These are phyloP conservation scores for Pelargonium nanum DNA, from an alignment of 345 rosid genomes.

Conservation along the genomic window DNA sequence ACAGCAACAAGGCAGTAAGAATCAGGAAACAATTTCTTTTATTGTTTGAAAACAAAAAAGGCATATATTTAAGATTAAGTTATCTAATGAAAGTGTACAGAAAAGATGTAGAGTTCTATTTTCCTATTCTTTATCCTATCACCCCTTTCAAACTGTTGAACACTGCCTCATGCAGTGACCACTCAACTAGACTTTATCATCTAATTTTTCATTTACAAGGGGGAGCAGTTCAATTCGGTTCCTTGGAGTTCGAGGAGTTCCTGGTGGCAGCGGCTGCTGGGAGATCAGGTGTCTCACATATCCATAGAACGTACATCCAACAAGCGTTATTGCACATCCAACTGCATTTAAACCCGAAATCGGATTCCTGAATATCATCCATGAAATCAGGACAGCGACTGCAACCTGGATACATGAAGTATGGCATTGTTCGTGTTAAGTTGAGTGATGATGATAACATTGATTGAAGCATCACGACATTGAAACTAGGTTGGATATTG, in stretches of 20 bases:
- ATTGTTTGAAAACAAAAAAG: too few species aligned
- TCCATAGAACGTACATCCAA: conserved; percentile 94
- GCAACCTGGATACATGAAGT: conserved; percentile 53
- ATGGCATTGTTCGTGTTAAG: not conserved
- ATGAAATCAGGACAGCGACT: conserved; percentile 84
- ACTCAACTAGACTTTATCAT: conserved; percentile 56
- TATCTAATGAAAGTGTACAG: not conserved
- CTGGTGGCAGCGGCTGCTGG: conserved; percentile 58
- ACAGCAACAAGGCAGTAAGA: too few species aligned
- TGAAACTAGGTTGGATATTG: too few species aligned
- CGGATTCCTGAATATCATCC: conserved; percentile 90
- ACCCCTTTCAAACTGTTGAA: too few species aligned
- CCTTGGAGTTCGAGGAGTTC: conserved; percentile 82
- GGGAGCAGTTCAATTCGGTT: conserved; percentile 68
- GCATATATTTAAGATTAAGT: not conserved
- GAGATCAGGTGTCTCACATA: conserved; percentile 81
- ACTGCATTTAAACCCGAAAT: conserved; percentile 75
- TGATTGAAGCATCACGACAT: not conserved
- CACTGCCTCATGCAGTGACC: not conserved
- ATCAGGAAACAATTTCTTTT: too few species aligned
- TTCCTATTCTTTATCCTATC: too few species aligned
- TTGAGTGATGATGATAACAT: not conserved
- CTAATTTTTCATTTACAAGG: conserved; percentile 85
- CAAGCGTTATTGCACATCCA: conserved; percentile 83
- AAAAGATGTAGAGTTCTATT: not conserved